Percentiles rank a stretch among this genome's conserved stretches.
These are phyloP conservation scores for Pichia sorboxylosa DNA, from an alignment of 1,139 yeast species.

Conservation along the genomic window DNA sequence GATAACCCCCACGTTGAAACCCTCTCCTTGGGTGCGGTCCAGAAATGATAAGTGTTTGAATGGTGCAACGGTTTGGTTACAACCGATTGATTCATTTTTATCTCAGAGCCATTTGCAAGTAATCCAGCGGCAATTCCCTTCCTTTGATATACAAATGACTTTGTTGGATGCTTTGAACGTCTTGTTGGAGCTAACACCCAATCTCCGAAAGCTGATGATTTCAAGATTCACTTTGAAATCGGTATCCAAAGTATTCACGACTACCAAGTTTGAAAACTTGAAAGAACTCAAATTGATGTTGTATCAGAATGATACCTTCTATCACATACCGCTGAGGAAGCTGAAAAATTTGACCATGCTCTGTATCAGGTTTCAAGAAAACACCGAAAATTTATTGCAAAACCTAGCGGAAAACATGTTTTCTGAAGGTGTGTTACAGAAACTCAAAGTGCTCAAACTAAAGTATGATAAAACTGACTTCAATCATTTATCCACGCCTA, in stretches of 20 bases:
- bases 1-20: slow-evolving; percentile 10
- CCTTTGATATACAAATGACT: slow-evolving; percentile 7
- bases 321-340: slow-evolving; percentile 4
- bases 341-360: slow-evolving; percentile 9
- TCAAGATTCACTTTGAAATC: slow-evolving; percentile 12
- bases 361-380: slow-evolving; percentile 14
- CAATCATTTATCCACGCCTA: slow-evolving; percentile 14
- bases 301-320: slow-evolving; percentile 6
- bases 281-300: slow-evolving; percentile 13
- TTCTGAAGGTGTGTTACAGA: slow-evolving; percentile 4
- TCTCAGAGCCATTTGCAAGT: slow-evolving; percentile 2
- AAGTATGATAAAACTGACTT: slow-evolving; percentile 15
- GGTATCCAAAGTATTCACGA: slow-evolving; percentile 5
- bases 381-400: slow-evolving; percentile 13
- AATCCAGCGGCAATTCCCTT: too few species aligned
- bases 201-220: slow-evolving; percentile 11
- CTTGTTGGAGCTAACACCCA: slow-evolving; percentile 11
- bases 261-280: slow-evolving; percentile 5
- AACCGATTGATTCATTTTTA: slow-evolving; percentile 11
- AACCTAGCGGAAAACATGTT: slow-evolving; percentile 8
- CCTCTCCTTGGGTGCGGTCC: slow-evolving; percentile 8
- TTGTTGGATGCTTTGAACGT: slow-evolving; percentile 14
- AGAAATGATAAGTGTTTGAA: slow-evolving; percentile 5
- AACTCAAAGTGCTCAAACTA: slow-evolving; percentile 11
- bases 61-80: slow-evolving; percentile 10